Evolutionary conservation across 352 stramenopile genomes (phyloP), one percentile per base, ranked within the genome.

Genomic region (Halophytophthora batemanensis): DNA sequence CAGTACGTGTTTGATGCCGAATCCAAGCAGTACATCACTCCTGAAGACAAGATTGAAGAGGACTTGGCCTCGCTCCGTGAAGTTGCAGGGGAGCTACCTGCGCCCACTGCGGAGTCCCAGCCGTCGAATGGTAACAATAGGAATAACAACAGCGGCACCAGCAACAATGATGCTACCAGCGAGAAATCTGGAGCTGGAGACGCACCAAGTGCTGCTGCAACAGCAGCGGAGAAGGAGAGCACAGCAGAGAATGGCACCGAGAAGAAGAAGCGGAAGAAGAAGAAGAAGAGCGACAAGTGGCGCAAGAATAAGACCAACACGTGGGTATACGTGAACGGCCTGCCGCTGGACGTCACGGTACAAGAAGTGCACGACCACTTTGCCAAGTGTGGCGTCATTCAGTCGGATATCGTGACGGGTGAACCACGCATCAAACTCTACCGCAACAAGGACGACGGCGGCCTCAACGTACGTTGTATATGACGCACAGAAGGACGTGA

Each of bases 381-480:
- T 73, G 77, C 66, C 45, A 98, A 98, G 60, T 96, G 84, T 35
- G 96, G 96, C 8, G 86, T 98, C 29, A 84, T 98, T 41, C 95
- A 98, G 63, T 79, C 95, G 19, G 95, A 98, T 73, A 90, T 97
- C 43, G 73, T 87, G 36, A 96, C 87, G 13, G 77, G 96, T 41
- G 74, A 93, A 46, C 95, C 94, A 8, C 96, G 96, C 45, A 96
- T 98, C 56, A 99, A 99, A 59, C 64, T 99, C 4, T 99, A 98
- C 69, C 52, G 78, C 42, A 77, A 94, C 66, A 94, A 95, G 53
- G 71, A 93, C 28, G 74, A 73, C 28, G 90, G 86, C 11, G 69
- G 79, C 3, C 61, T 97, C 11, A 99, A 98, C 39, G 83, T 93
- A 71, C 29, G 78, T 67, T 0, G 29, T 39, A 8, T 3, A 25